phyloP scores from a whole-genome alignment of 176 grass and related monocot species.

The Pharus latifolius region DNA sequence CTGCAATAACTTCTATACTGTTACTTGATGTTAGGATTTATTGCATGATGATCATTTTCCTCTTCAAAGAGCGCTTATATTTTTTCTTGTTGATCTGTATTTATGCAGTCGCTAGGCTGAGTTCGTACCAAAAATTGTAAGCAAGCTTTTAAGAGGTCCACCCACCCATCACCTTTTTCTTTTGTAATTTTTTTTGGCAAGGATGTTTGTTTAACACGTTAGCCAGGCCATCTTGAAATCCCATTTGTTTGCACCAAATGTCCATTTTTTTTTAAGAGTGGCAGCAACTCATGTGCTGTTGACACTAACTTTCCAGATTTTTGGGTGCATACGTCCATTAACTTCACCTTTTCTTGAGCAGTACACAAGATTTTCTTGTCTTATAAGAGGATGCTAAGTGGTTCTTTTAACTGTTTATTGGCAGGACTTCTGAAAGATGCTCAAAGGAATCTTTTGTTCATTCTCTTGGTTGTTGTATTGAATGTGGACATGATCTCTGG shows the following conservation, averaged over 20 bases:
- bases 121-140: too few relatives aligned
- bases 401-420: slow-evolving; percentile 10
- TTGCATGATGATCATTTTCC: neutral
- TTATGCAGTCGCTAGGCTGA: neutral
- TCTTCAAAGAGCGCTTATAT: neutral
- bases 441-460: slow-evolving; percentile 6
- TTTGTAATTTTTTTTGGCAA: too few relatives aligned
- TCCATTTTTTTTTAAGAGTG: neutral
- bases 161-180: too few relatives aligned
- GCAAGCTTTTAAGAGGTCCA: too few relatives aligned
- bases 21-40: neutral
- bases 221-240: neutral
- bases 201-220: neutral
- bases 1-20: neutral
- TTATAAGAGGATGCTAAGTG: neutral
- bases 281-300: neutral
- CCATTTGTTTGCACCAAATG: neutral
- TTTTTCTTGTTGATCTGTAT: neutral
- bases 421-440: slow-evolving; percentile 34
- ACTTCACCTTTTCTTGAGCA: neutral
- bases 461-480: slow-evolving; percentile 25
- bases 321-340: neutral
- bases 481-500: slow-evolving; percentile 25
- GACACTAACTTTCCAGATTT: neutral
- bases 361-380: neutral